Percentiles rank a stretch among this genome's conserved stretches.
These are phyloP conservation scores for Colletotrichum echinochloae DNA, from an alignment of 2,329 filamentous ascomycete species.

Conservation along the genomic window DNA sequence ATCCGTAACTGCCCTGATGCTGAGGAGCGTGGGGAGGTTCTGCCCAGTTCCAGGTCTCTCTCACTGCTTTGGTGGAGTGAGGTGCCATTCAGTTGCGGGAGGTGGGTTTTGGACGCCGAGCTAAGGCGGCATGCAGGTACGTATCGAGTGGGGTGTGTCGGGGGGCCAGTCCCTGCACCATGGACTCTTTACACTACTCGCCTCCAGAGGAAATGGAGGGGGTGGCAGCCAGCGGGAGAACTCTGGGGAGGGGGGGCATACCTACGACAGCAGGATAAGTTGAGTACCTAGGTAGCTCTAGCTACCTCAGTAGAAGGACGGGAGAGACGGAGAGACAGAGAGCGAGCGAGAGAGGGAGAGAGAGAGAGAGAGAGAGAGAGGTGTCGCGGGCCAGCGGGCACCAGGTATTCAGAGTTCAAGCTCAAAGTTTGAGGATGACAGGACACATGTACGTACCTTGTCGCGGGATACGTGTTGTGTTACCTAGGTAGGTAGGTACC, in stretches of 20 bases:
- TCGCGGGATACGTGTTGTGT: neutral
- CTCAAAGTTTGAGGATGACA: slow-evolving; percentile 6
- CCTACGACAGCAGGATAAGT: neutral
- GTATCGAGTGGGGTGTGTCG: slow-evolving; percentile 28
- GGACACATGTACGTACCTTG: slow-evolving; percentile 3
- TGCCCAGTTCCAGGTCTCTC: slow-evolving; percentile 9
- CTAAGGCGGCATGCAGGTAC: slow-evolving; percentile 31
- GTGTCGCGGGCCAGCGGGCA: neutral
- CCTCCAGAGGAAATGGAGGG: neutral
- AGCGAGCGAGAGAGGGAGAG: neutral
- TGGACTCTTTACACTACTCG: neutral
- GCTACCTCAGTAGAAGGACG: neutral
- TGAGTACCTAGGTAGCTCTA: no score
- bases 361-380: neutral
- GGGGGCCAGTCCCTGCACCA: slow-evolving; percentile 10
- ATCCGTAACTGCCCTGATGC: slow-evolving; percentile 8
- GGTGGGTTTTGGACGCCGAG: slow-evolving; percentile 35
- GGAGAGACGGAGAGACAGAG: neutral
- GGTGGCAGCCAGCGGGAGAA: neutral
- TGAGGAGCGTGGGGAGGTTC: neutral
- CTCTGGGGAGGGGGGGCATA: neutral
- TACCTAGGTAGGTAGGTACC: neutral
- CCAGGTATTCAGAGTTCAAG: neutral
- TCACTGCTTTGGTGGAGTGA: slow-evolving; percentile 16
- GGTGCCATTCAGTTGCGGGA: slow-evolving; percentile 36